Percentiles rank a stretch among this genome's conserved stretches.
Conservation (phyloP, 208 protist species). For the Acanthamoeba castellanii region DNA sequence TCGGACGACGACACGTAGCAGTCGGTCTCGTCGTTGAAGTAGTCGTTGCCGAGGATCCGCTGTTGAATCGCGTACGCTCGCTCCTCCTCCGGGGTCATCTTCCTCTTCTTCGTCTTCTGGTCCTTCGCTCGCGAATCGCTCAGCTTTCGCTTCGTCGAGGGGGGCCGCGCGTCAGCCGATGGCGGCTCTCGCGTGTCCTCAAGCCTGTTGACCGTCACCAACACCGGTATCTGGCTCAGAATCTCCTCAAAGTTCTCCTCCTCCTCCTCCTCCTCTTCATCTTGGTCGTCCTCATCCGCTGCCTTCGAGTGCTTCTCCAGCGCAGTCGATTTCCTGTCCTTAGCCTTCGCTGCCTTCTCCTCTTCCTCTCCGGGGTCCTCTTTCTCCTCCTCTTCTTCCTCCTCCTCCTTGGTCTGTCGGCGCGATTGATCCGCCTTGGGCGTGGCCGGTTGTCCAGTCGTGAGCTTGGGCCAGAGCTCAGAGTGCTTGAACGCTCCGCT, state of each 20-base stretch:
- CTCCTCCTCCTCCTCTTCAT: not conserved
- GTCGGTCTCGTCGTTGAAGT: constrained; percentile 67
- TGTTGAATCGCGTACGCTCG: not conserved
- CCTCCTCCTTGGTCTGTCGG: not conserved
- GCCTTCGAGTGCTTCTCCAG: not conserved
- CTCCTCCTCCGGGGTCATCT: not conserved
- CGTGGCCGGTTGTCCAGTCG: not conserved
- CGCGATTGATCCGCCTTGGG: not conserved
- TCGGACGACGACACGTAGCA: not conserved
- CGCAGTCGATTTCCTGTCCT: not conserved
- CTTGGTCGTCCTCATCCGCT: not conserved
- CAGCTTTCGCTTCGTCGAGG: not conserved
- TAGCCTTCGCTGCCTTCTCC: not conserved
- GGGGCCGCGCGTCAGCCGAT: too few relatives aligned
- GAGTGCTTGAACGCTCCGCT: not conserved
- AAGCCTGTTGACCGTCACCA: not conserved
- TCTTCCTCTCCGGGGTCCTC: not conserved
- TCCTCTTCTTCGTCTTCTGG: not conserved
- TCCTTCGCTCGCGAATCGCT: not conserved
- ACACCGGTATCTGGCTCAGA: not conserved
- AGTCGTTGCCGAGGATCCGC: not conserved
- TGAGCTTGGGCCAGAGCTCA: not conserved
- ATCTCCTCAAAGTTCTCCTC: not conserved
- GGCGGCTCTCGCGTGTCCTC: not conserved
- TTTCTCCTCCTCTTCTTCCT: not conserved